Evolutionary conservation across 2,329 filamentous ascomycete species (phyloP), one percentile per base, ranked within the genome.

Genomic region (Talaromyces albobiverticillius): DNA sequence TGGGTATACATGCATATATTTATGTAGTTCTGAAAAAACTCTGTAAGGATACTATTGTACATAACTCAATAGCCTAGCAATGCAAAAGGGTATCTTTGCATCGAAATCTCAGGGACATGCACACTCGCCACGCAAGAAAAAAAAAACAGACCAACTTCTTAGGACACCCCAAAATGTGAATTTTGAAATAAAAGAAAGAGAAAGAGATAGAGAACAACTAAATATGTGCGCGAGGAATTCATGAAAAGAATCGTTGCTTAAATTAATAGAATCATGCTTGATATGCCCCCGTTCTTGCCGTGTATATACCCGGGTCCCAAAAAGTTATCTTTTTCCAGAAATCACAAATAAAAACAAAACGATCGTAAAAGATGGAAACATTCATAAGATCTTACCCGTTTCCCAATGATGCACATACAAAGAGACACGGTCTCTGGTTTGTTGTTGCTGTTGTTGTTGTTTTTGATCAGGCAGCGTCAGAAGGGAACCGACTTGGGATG

Each of bases 341-440:
- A 16, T 14, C 3, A 36, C 13, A n/a, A 38, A 38, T 20, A 40
- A 40, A 40, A 38, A 22, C 16, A 40, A 40, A 18, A 16, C 16
- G 11, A 40, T 40, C 16, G 20, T 40, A 22, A 40, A 20, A 40
- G 11, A 40, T 18, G 10, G 10, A 29, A 45, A 20, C 4, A 16
- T 38, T 46, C 50, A 14, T 52, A 38, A 53, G 43, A 53, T 53
- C 10, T 53, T 53, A 48, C 43, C 34, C 51, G 45, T 47, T 53
- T 53, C 45, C 51, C 32, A 22, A 34, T 41, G 51, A 53, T 53
- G 43, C 51, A 53, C 45, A 13, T 2, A 40, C 22, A 52, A 34
- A 45, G 42, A 51, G 18, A 31, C 45, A 20, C 20, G 20, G 2
- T 41, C 23, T 49, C 46, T 31, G n/a, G 32, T n/a, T 14, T 34